Base-by-base conservation (phyloP, 2,329 filamentous ascomycete genomes). In the Alternaria sp. region DNA sequence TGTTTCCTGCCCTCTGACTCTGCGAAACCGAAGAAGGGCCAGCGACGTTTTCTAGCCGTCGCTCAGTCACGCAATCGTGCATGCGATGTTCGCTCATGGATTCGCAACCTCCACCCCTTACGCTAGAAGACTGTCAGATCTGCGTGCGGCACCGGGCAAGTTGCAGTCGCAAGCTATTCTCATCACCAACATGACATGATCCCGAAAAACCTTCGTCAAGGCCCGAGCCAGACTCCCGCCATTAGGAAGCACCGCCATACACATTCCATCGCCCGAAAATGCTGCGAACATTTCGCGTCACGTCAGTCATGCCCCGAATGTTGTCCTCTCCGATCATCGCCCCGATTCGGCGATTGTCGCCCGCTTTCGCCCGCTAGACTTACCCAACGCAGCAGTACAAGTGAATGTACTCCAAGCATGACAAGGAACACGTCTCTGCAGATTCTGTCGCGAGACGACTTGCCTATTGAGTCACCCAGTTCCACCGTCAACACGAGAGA, bases 301-400 rank as follows among this genome's bases (percentile, higher is more conserved):
- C 33, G 50, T 26, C 56, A 55, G 26, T 28, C 44, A 15, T 37
- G 26, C 33, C 25, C 54, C 60, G 56, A 63, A 45, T 51, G 30
- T 44, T 55, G 26, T 55, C 56, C 50, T 21, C 28, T 30, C 60
- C 57, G 57, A 45, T 41, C 25, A 49, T 55, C 50, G 56, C 56
- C 41, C 41, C 49, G 28, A 28, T 60, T 55, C 60, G 60, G 56
- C 50, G 44, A 63, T 41, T 41, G n/a, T 41, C 37, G 37, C 37
- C 37, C 37, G 30, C 50, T 37, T 26, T 60, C 58, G 66, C 61
- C 64, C 64, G 66, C 53, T 61, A 60, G 45, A 68, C 66, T 59
- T 68, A 61, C 65, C 61, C 43, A 44, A 67, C 25, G 10, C 33
- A 43, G 50, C 25, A 63, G 33, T 47, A 47, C 60, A 44, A 26